Conservation (phyloP, 164 flowering plant species). For the Magnolia officinalis region DNA sequence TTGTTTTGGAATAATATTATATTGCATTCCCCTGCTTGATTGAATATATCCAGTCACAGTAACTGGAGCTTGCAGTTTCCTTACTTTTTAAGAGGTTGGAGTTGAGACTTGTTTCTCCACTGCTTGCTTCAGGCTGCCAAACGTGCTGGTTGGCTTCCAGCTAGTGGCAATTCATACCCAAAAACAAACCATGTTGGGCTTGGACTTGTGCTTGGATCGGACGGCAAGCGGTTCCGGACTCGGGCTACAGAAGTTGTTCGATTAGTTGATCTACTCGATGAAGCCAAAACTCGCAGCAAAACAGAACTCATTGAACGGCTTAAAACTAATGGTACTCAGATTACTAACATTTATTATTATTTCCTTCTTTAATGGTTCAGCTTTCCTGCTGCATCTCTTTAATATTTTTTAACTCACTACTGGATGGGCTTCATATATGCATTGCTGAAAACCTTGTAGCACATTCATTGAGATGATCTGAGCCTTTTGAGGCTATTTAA, state of each 20-base stretch:
- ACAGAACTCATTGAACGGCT: constrained; percentile 62
- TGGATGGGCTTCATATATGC: neutral
- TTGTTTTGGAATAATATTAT: neutral
- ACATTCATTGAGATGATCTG: neutral
- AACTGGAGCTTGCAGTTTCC: neutral
- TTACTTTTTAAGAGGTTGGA: neutral
- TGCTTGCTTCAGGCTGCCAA: constrained; percentile 64
- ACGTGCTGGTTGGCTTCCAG: constrained; percentile 88
- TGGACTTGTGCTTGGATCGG: constrained; percentile 97
- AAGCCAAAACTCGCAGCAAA: constrained; percentile 86
- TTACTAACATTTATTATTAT: too few relatives aligned
- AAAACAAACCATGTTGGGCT: constrained; percentile 85
- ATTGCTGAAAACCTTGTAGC: too few relatives aligned
- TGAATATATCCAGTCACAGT: neutral
- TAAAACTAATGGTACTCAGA: constrained; percentile 6
- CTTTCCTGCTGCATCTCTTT: neutral
- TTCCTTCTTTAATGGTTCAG: neutral
- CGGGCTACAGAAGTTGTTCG: constrained; percentile 78
- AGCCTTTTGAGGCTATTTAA: constrained; percentile 5
- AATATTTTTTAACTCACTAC: neutral
- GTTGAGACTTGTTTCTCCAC: neutral
- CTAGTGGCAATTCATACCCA: constrained; percentile 47
- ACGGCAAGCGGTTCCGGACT: constrained; percentile 92
- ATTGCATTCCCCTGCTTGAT: neutral
- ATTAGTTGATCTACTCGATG: constrained; percentile 91